A percentile compares a stretch with the other conserved stretches of the same genome.
Conservation (phyloP, 129 eudicot species). For the Helianthus tuberosus region DNA sequence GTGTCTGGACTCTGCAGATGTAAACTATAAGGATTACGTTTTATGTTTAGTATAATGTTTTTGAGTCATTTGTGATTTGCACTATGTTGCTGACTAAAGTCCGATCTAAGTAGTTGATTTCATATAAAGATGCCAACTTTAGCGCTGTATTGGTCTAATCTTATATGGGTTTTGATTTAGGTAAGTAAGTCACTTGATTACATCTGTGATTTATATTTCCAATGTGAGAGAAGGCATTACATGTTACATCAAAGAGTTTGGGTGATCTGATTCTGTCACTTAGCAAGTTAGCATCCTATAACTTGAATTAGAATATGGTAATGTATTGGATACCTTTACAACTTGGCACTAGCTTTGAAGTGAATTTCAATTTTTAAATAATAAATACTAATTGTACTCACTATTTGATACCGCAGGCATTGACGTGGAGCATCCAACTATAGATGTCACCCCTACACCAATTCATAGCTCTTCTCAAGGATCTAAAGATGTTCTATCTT, state of each 20-base stretch:
- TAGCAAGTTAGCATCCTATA: background rate
- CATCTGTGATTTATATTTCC: background rate
- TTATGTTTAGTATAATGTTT: too few relatives aligned
- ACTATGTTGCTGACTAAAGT: background rate
- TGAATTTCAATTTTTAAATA: constrained; percentile 6
- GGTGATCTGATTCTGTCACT: background rate
- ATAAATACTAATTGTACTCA: constrained; percentile 27
- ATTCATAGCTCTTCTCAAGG: constrained; percentile 31
- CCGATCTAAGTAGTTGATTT: background rate
- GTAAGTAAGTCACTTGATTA: constrained; percentile 10
- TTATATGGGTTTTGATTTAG: constrained; percentile 8
- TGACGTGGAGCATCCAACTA: constrained; percentile 52
- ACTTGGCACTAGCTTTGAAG: background rate
- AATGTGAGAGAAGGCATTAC: constrained; percentile 11
- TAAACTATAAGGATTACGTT: too few relatives aligned
- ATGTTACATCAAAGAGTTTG: background rate
- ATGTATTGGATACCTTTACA: constrained; percentile 2
- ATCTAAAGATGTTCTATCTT: constrained; percentile 52
- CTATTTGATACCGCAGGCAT: constrained; percentile 47
- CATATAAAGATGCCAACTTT: constrained; percentile 8
- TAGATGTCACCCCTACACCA: constrained; percentile 46
- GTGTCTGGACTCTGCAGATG: too few relatives aligned
- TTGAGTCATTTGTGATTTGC: too few relatives aligned
- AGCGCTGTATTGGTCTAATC: constrained; percentile 2
- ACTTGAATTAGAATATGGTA: constrained; percentile 15